Percentiles rank a stretch among this genome's conserved stretches.
These are phyloP conservation scores for Colletotrichum nymphaeae DNA, from an alignment of 2,329 filamentous ascomycete species.

Conservation along the genomic window DNA sequence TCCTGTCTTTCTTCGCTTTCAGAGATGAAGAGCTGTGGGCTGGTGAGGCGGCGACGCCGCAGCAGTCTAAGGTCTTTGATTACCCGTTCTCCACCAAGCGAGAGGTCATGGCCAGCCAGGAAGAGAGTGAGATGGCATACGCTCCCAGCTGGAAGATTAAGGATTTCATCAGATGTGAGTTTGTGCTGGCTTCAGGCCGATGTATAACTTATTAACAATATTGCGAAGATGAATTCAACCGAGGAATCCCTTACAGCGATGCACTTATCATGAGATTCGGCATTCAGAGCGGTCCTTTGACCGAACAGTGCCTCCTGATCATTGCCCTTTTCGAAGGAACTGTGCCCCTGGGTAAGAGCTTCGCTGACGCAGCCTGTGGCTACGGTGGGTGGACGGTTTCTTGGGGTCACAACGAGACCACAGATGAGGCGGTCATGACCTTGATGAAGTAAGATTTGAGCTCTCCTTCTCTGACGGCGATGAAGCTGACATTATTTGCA, in stretches of 20 bases:
- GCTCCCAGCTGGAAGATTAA: not conserved
- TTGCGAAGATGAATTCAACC: not conserved
- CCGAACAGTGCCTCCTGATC: conserved; percentile 33
- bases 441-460: conserved; percentile 43
- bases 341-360: conserved; percentile 40
- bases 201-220: no score
- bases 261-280: not conserved
- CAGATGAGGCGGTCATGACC: conserved; percentile 45
- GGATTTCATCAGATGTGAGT: conserved; percentile 33
- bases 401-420: conserved; percentile 44
- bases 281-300: not conserved
- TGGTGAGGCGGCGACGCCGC: no score
- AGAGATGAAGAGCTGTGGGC: no score
- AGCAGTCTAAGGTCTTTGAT: no score
- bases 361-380: conserved; percentile 39
- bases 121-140: no score
- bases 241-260: not conserved
- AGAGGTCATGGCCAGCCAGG: no score
- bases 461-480: no score
- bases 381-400: conserved; percentile 43
- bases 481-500: not conserved
- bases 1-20: not conserved
- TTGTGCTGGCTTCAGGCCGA: no score
- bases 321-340: conserved; percentile 17
- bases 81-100: no score